Evolutionary conservation across 2,329 filamentous ascomycete species (phyloP), one percentile per base, ranked within the genome.

Genomic region (Fusarium camptoceras): DNA sequence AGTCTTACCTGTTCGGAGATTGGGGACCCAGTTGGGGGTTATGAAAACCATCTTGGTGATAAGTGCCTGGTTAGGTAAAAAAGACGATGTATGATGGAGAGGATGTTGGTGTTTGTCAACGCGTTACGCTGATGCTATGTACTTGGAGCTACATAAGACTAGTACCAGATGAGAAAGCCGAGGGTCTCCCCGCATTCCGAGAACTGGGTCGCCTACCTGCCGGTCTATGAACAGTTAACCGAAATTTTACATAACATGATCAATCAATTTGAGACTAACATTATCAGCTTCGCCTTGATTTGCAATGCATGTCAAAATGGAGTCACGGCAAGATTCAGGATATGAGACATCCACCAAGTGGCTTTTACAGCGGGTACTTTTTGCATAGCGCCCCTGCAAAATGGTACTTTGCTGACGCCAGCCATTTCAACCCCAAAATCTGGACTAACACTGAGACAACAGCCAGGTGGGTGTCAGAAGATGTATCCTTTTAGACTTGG

Each of bases 21-120:
- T 2, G 7, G 59, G 59, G 3, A 59, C 59, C 61, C 61, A 64
- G 14, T 9, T 22, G 2, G 61, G 61, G 12, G 61, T 39, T 4
- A 24, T 50, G 5, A 64, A 64, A 10, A 59, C 59, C 61, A 64
- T 64, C 1, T 22, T 49, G 34, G 6, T 37, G 6, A 37, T 1
- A 12, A 37, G 4, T 7, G 6, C 18, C 0, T 37, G 24, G 12
- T 15, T 15, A 4, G 2, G 6, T 18, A 24, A n/a, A n/a, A 27
- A 7, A 16, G 15, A 39, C n/a, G 9, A 15, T 7, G 25, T 18
- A 14, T 9, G 12, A 37, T n/a, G 12, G 20, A 53, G 11, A 6
- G 25, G 5, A 27, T 18, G 12, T 28, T 28, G 25, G 24, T 51
- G 24, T 41, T 41, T 51, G 24, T 25, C 12, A 47, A 51, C 16